Base-by-base conservation (phyloP, 108 stramenopile species). In the Tribonema minus region DNA sequence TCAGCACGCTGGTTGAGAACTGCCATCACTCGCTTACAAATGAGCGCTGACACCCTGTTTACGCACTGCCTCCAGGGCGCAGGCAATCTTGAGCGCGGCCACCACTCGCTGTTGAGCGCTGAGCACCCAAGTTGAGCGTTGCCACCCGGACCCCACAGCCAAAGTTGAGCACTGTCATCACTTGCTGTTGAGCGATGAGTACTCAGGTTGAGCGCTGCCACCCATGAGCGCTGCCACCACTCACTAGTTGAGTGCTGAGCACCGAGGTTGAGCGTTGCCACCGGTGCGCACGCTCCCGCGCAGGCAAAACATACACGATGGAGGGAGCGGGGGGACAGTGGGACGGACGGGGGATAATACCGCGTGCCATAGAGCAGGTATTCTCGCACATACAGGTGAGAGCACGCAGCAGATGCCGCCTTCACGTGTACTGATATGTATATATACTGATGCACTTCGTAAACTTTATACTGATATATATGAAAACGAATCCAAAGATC, bases 301-400 rank as follows among this genome's bases (percentile, higher is more conserved):
- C 84, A 30, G 84, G 83, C 25, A 88, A 86, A 37, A 94, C 93
- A 1, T 89, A 86, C 86, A 90, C 88, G 26, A 90, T 90, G 89
- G 89, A 88, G 27, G 89, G 89, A 0, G 23, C 72, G 28, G 59
- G 61, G 9, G 83, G 64, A 7, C 71, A 67, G 26, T 38, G 71
- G 2, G 86, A 90, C 60, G 83, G 63, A 26, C 61, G 88, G 0
- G 88, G 90, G 29, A 88, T 90, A 39, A 89, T 90, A 28, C 90
- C 90, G 1, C 62, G 90, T 5, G 88, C 88, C 3, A 89, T 90
- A 39, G 90, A 90, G 72, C 90, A 90, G 58, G 88, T 90, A 33
- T 90, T 90, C 61, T 54, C 58, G 15, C 90, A 90, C 83, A 89
- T 90, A 3, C 84, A 75, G 54, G n/a, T n/a, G n/a, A n/a, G n/a